phyloP scores from a whole-genome alignment of 768 basidiomycete genomes.

The Chlorophyllum brunneum region DNA sequence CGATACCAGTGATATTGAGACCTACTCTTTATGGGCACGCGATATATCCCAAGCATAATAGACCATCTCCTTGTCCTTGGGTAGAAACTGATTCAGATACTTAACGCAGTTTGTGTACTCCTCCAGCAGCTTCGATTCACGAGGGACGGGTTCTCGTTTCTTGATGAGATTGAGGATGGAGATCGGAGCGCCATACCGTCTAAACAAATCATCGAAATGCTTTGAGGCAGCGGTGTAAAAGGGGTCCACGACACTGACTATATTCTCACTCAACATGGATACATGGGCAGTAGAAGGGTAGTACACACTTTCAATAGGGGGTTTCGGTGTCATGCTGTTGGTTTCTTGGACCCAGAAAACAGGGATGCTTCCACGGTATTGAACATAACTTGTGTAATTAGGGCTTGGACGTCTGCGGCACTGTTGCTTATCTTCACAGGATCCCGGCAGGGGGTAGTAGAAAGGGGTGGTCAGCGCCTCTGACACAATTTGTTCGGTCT shows the following conservation, averaged over 20 bases:
- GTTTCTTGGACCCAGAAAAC: constrained; percentile 96
- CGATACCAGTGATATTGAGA: not conserved
- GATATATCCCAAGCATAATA: constrained; percentile 98
- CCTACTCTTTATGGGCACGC: constrained; percentile 88
- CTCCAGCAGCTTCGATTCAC: constrained; percentile 86
- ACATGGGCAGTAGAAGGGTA: not conserved
- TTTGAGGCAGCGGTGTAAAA: constrained; percentile 90
- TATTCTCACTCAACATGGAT: constrained; percentile 6
- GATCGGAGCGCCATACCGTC: constrained; percentile 85
- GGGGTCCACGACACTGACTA: constrained; percentile 93
- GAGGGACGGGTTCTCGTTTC: constrained; percentile 67
- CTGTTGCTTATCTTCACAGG: constrained; percentile 26
- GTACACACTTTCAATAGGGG: constrained; percentile 89
- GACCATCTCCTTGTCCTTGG: constrained; percentile 78
- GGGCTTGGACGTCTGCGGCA: constrained; percentile 59
- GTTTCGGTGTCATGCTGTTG: constrained; percentile 84
- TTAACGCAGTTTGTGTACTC: constrained; percentile 91
- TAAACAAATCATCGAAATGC: constrained; percentile 90
- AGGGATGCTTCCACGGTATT: constrained; percentile 96
- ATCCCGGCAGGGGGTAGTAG: constrained; percentile 59
- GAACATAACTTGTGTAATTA: constrained; percentile 93
- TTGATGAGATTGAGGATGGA: constrained; percentile 95
- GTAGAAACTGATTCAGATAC: constrained; percentile 95
- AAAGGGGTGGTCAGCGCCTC: constrained; percentile 89
- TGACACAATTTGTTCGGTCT: constrained; percentile 96